A percentile compares a stretch with the other conserved stretches of the same genome.
Conservation (phyloP, 805 yeast species). For the Candida oleophila region DNA sequence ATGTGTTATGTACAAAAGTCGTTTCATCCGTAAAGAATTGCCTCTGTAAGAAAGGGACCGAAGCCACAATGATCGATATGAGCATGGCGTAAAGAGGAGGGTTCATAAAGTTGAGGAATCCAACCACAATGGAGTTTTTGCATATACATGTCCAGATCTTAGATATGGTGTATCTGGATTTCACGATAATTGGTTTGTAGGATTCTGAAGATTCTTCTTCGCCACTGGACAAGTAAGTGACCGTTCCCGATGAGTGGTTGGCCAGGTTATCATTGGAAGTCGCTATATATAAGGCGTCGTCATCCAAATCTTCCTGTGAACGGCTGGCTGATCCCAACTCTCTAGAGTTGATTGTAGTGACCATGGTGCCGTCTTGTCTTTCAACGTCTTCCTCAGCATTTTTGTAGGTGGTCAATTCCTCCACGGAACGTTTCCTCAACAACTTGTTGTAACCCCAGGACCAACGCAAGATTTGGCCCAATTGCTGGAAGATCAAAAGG, state of each 20-base stretch:
- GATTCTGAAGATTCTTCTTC: background rate
- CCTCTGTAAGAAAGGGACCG: constrained; percentile 56
- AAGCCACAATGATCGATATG: constrained; percentile 65
- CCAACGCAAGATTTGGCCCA: constrained; percentile 83
- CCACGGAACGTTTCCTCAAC: constrained; percentile 49
- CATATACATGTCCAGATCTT: constrained; percentile 3
- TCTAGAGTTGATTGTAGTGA: background rate
- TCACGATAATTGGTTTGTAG: constrained; percentile 3
- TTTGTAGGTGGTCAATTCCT: constrained; percentile 28
- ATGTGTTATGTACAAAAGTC: constrained; percentile 65
- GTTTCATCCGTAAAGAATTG: constrained; percentile 51
- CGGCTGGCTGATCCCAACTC: too few relatives aligned
- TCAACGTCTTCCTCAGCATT: constrained; percentile 7
- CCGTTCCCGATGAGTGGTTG: background rate
- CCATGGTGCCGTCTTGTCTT: background rate
- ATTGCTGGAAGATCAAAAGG: constrained; percentile 73
- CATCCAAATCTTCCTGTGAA: background rate
- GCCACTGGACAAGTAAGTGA: background rate
- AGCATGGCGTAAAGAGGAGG: constrained; percentile 85
- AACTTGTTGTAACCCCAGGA: constrained; percentile 82
- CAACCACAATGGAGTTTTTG: constrained; percentile 11
- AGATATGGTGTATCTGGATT: background rate
- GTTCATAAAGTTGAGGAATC: constrained; percentile 54
- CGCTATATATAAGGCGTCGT: background rate
- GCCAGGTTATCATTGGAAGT: background rate